Evolutionary conservation across 768 basidiomycete genomes (phyloP), one percentile per base, ranked within the genome.

Genomic region (Lyophyllum semitale): DNA sequence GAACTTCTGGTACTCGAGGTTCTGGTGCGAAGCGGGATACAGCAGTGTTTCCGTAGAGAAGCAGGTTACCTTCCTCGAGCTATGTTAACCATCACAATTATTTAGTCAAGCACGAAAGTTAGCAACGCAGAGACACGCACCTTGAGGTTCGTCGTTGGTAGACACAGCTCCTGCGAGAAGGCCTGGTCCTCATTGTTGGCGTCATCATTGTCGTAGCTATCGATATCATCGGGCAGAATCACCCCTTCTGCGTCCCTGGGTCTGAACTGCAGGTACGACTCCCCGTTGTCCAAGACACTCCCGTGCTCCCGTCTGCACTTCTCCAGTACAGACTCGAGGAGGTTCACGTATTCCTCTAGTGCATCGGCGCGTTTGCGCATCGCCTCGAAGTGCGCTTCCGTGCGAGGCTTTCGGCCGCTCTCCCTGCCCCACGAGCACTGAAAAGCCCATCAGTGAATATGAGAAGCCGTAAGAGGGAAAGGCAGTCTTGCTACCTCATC

Each of bases 351-450:
- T 51, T 69, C 68, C 53, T 71, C 66, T 2, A 77, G 68, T 4
- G 74, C 74, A 48, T 74, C 69, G 15, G 69, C 68, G 26, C 70
- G 70, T 59, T 78, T 76, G 45, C 72, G 67, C 67, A 79, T 69
- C 4, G 77, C 73, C 59, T 80, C 75, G 50, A 77, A 78, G 50
- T 77, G 74, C 22, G 74, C 75, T 66, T 78, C 77, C 12, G 75
- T 78, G 42, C 75, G 72, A 33, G 73, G 74, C 54, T 73, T 72
- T 25, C 76, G 75, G 12, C 71, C 69, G 20, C 65, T 71, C 48
- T 77, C 76, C 58, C 74, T 71, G 22, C 72, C 73, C 74, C 76
- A 80, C 48, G 73, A 62, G 55, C 79, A 80, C 79, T 80, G 53
- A 15, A 29, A 51, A 57, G 1, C 27, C 15, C 17, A 17, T 51